phyloP scores from a whole-genome alignment of 2,329 filamentous ascomycete genomes.

The Exophiala viscosa region DNA sequence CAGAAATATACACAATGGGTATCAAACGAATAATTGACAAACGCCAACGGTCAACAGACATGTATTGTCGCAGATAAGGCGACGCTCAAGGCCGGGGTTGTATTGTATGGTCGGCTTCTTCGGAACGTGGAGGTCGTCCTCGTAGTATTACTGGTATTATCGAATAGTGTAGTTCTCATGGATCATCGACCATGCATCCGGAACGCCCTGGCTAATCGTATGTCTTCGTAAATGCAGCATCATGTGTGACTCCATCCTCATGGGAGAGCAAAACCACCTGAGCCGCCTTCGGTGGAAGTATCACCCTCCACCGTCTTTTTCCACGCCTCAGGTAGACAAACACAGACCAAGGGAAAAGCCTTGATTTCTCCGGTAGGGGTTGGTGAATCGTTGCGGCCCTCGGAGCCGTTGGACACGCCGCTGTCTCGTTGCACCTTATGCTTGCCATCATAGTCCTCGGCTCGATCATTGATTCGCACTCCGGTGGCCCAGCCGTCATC shows the following conservation, averaged over 20 bases:
- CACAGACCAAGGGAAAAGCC: conserved; percentile 93
- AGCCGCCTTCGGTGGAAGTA: conserved; percentile 62
- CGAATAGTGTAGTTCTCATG: conserved; percentile 16
- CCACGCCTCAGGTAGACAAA: conserved; percentile 94
- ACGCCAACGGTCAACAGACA: conserved; percentile 6
- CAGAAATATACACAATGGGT: conserved; percentile 20
- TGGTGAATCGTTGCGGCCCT: conserved; percentile 58
- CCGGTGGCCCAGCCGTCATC: conserved; percentile 99
- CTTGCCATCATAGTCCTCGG: conserved; percentile 82
- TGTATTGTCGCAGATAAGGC: not conserved
- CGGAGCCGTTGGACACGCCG: conserved; percentile 79
- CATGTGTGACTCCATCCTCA: conserved; percentile 11
- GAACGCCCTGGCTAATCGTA: conserved; percentile 24
- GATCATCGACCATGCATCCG: conserved; percentile 14
- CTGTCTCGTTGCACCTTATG: conserved; percentile 81
- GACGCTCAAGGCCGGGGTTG: no score
- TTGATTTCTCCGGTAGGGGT: conserved; percentile 79
- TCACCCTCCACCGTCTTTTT: conserved; percentile 94
- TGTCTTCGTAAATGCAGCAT: conserved; percentile 23
- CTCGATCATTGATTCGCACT: conserved; percentile 72
- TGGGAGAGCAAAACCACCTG: conserved; percentile 31
- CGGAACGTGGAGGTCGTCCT: conserved; percentile 2
- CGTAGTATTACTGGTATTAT: conserved; percentile 26
- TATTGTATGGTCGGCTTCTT: not conserved
- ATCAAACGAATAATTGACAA: conserved; percentile 19